Percentiles rank a stretch among this genome's conserved stretches.
Evolutionary conservation across 805 yeast genomes (phyloP).

Genomic region (Barnettozyma vustinii): DNA sequence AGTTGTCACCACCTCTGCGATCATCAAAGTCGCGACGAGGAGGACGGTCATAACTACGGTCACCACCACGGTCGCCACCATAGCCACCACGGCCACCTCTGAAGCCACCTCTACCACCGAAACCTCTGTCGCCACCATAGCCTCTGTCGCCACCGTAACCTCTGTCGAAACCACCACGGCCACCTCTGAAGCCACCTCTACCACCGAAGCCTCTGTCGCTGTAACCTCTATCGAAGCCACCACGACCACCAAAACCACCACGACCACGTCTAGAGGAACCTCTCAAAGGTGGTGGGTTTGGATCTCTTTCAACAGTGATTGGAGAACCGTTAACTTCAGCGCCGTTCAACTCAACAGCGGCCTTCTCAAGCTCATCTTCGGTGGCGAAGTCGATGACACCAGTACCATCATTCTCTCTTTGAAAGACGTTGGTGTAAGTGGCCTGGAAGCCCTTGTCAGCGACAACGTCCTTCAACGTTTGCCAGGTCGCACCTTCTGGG

Average conservation of each 20-base stretch:
- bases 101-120: slow-evolving; percentile 28
- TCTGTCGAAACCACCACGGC: slow-evolving; percentile 32
- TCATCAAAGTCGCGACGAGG: slow-evolving; percentile 12
- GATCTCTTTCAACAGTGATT: slow-evolving; percentile 74
- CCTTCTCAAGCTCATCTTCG: slow-evolving; percentile 70
- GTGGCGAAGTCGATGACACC: slow-evolving; percentile 45
- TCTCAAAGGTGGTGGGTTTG: slow-evolving; percentile 44
- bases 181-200: slow-evolving; percentile 38
- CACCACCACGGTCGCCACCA: slow-evolving; percentile 26
- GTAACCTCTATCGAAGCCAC: slow-evolving; percentile 36
- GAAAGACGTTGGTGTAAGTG: slow-evolving; percentile 46
- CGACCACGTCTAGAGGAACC: slow-evolving; percentile 39
- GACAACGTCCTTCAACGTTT: slow-evolving; percentile 85
- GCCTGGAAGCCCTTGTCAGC: slow-evolving; percentile 68
- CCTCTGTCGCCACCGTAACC: slow-evolving; percentile 40
- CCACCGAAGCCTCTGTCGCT: slow-evolving; percentile 39
- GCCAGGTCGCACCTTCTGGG: slow-evolving; percentile 80
- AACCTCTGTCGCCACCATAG: slow-evolving; percentile 33
- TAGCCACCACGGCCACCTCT: slow-evolving; percentile 36
- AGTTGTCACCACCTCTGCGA: slow-evolving; percentile 9
- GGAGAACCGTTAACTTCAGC: slow-evolving; percentile 65
- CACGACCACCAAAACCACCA: slow-evolving; percentile 34
- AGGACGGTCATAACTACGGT: slow-evolving; percentile 18
- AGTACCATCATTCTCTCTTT: slow-evolving; percentile 41
- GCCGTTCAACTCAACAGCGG: slow-evolving; percentile 69